Evolutionary conservation across 495 filamentous ascomycete genomes (phyloP), one percentile per base, ranked within the genome.

Genomic region (Xylaria scruposa): DNA sequence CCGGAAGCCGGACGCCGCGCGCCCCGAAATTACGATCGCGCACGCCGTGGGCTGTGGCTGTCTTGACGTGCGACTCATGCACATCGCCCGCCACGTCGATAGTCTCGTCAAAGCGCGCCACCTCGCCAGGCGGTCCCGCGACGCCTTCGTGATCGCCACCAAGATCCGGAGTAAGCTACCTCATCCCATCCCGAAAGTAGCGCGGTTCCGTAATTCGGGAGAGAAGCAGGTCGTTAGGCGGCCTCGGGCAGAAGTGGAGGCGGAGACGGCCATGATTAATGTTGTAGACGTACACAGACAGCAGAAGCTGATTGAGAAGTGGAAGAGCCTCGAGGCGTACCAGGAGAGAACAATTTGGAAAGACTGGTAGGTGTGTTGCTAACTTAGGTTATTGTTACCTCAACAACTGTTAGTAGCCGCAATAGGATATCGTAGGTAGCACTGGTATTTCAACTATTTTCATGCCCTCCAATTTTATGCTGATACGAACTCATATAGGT

Each of bases 301-400:
- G 47, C 76, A 75, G 36, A 3, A 36, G 29, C 70, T 77, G 1
- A 21, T 75, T 3, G 76, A 77, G 59, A 56, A 70, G 44, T 77
- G 76, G 73, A 72, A 72, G 38, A 77, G 38, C 36, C 54, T 67
- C 0, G 42, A 72, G 67, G 73, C 73, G 2, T 77, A 67, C 65
- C 21, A 46, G n/a, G 47, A 36, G 17, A 68, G 76, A 26, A 69
- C 17, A 3, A 77, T 77, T 69, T 77, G 76, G 76, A 74, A 68
- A 31, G 76, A 77, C 47, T 77, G 76, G 76, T 77, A 56, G 74
- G n/a, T 44, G 2, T 29, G 24, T 1, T 46, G 31, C 15, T 13
- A 56, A 36, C 29, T 1, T 19, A 36, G 15, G 3, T 19, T 36
- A 54, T 42, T 10, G 38, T 42, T 42, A 38, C 6, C 6, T 8